Base-by-base conservation (phyloP, 2,329 filamentous ascomycete species). In the Stagonosporopsis vannaccii region DNA sequence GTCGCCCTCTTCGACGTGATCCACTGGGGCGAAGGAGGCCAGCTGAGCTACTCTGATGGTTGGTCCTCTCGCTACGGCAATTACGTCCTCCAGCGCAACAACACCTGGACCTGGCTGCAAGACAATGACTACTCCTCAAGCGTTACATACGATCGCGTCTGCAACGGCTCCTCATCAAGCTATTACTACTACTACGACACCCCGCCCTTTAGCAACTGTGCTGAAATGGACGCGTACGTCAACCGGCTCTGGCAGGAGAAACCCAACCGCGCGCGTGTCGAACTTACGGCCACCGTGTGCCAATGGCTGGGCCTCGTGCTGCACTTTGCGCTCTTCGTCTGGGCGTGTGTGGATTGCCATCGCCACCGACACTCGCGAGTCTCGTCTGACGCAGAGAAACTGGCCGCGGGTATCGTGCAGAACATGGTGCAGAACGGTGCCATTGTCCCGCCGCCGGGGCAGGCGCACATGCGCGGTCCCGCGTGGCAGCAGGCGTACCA, bases 341-440 rank as follows among this genome's bases (percentile, higher is more conserved):
- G 74, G 72, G 75, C 75, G 0, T 77, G 75, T 30, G 68, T 76
- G 7, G 75, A 77, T 42, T 73, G 71, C 15, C 56, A 71, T 40
- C 52, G 50, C 5, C 47, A 70, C 23, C 70, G 69, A 11, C 58
- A 47, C n/a, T 42, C 48, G n/a, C 66, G 62, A 15, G 60, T 66
- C 0, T 61, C 59, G 52, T 73, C 66, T 23, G 70, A 73, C 12
- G 71, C 72, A 1, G 72, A 75, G 59, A 69, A 69, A 37, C 19
- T 73, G 17, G 73, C 72, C 1, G 68, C 69, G 0, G 62, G 65
- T 2, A 75, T 75, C 19, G 68, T 75, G 22, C 67, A 70, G 63
- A 73, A 65, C 3, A 74, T 75, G 71, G 68, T 75, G 6, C 56
- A 57, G 20, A 66, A 50, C 30, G 73, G 73, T 2, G 68, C 70